A percentile compares a stretch with the other conserved stretches of the same genome.
Evolutionary conservation across 2,329 filamentous ascomycete species (phyloP).

Genomic region (Samsoniella hepiali): DNA sequence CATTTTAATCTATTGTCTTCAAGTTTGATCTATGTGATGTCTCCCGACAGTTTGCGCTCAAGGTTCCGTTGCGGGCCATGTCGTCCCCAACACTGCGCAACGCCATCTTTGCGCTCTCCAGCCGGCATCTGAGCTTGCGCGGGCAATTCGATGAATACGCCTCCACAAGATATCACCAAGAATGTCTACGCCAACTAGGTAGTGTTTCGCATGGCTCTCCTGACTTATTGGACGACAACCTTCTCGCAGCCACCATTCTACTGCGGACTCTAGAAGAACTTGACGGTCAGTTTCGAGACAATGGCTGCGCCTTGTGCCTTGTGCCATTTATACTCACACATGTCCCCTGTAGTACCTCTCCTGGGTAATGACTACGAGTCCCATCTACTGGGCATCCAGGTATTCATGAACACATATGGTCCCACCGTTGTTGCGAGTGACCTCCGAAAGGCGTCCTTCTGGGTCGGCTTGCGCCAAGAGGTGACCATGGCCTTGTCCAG

Average conservation of each 20-base stretch:
- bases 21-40: not conserved
- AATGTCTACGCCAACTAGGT: not conserved
- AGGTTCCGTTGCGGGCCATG: slow-evolving; percentile 37
- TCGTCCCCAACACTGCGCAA: slow-evolving; percentile 51
- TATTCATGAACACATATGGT: not conserved
- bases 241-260: not conserved
- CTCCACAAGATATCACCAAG: slow-evolving; percentile 50
- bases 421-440: slow-evolving; percentile 29
- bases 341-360: not conserved
- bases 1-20: no score
- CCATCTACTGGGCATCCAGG: not conserved
- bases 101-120: slow-evolving; percentile 54
- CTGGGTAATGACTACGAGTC: not conserved
- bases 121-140: slow-evolving; percentile 46
- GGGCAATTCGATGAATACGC: slow-evolving; percentile 46
- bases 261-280: not conserved
- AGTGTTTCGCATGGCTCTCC: not conserved
- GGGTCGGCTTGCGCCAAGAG: slow-evolving; percentile 56
- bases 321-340: not conserved
- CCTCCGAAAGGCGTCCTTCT: slow-evolving; percentile 54
- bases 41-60: not conserved
- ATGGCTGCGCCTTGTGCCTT: not conserved
- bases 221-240: not conserved
- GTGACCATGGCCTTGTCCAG: slow-evolving; percentile 55
- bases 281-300: not conserved